Evolutionary conservation across 306 rosid species (phyloP).

Genomic region (Vigna radiata): DNA sequence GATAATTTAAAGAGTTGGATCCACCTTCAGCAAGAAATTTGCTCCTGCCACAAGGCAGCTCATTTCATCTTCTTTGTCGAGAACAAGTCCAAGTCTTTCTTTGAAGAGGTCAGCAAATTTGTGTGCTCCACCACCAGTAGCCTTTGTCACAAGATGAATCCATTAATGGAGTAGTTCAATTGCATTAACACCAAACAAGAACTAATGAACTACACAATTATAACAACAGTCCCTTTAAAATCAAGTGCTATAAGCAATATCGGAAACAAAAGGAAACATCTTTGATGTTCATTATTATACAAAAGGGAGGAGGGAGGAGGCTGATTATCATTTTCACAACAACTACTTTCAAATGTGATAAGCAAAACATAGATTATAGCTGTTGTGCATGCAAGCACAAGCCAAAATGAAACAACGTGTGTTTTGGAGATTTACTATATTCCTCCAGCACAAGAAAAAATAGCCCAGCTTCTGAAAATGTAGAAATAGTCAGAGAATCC

Average conservation of each 20-base stretch:
- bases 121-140: constrained; percentile 93
- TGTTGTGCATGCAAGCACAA: not conserved
- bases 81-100: constrained; percentile 83
- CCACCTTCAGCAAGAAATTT: constrained; percentile 90
- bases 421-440: not conserved
- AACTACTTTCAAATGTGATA: constrained; percentile 14
- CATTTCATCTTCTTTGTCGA: constrained; percentile 95
- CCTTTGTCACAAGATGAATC: constrained; percentile 57
- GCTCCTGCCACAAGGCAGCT: constrained; percentile 89
- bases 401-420: not conserved
- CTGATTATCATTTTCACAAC: not conserved
- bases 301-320: not conserved
- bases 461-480: constrained; percentile 22
- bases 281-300: not conserved
- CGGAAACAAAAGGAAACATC: constrained; percentile 4
- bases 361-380: not conserved
- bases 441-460: not conserved
- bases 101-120: constrained; percentile 86
- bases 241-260: constrained; percentile 9
- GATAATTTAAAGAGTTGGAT: constrained; percentile 15
- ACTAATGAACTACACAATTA: constrained; percentile 1
- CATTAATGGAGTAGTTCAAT: constrained; percentile 15
- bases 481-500: constrained; percentile 13
- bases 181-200: constrained; percentile 19
- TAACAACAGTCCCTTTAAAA: not conserved